A percentile compares a stretch with the other conserved stretches of the same genome.
phyloP scores from a whole-genome alignment of 768 basidiomycete genomes.

The Leucocoprinus sp. region DNA sequence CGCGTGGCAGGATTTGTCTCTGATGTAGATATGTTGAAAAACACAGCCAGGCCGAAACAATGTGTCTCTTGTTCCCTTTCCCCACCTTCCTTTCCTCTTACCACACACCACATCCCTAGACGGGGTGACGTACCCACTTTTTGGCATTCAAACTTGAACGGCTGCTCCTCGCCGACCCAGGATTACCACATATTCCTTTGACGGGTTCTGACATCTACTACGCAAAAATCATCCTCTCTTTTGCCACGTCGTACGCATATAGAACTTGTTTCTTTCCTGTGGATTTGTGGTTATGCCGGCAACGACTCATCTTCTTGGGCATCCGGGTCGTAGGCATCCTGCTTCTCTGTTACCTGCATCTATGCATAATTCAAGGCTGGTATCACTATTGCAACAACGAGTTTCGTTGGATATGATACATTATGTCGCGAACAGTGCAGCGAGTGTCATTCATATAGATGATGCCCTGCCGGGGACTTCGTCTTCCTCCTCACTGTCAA shows the following conservation, averaged over 20 bases:
- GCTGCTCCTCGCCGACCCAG: slow-evolving; percentile 6
- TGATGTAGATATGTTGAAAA: slow-evolving; percentile 10
- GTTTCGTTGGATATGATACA: slow-evolving; percentile 83
- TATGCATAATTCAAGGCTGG: slow-evolving; percentile 72
- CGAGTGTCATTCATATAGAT: slow-evolving; percentile 65
- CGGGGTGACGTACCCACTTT: slow-evolving; percentile 25
- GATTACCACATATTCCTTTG: neutral
- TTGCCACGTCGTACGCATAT: neutral
- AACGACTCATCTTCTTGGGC: neutral
- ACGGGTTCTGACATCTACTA: slow-evolving; percentile 21
- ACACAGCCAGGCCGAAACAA: slow-evolving; percentile 11
- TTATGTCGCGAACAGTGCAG: slow-evolving; percentile 74
- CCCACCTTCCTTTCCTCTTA: slow-evolving; percentile 17
- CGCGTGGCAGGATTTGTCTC: slow-evolving; percentile 12
- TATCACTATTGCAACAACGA: slow-evolving; percentile 67
- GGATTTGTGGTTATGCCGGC: slow-evolving; percentile 1
- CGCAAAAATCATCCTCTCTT: slow-evolving; percentile 20
- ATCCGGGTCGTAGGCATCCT: slow-evolving; percentile 43
- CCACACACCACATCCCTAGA: slow-evolving; percentile 32
- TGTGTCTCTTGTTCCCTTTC: slow-evolving; percentile 10
- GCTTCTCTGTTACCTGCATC: slow-evolving; percentile 75
- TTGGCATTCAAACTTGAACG: slow-evolving; percentile 10
- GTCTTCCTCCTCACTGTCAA: slow-evolving; percentile 1
- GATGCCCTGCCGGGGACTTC: slow-evolving; percentile 28
- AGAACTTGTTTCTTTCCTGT: neutral